phyloP scores from a whole-genome alignment of 345 rosid species.

The Heritiera fomes region DNA sequence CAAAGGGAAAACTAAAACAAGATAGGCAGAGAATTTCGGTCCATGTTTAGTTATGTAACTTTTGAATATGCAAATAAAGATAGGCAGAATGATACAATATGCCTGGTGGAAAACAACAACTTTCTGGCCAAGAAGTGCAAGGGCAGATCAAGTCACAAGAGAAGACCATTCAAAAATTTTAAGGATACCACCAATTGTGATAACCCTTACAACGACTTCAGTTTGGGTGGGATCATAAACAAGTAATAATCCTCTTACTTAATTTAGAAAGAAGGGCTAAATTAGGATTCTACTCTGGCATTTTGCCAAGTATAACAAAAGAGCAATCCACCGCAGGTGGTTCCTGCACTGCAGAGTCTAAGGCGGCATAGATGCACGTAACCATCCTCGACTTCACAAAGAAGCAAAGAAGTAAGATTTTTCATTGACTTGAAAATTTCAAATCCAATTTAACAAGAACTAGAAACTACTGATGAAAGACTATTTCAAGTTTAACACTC shows the following conservation, averaged over 20 bases:
- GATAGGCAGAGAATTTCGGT: too few relatives aligned
- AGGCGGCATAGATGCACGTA: neutral
- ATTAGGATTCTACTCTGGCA: neutral
- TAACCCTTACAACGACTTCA: neutral
- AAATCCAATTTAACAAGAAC: neutral
- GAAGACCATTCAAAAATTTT: neutral
- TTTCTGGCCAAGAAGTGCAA: neutral
- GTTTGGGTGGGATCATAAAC: neutral
- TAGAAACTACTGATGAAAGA: neutral
- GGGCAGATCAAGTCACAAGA: conserved; percentile 1
- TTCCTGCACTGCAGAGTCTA: neutral
- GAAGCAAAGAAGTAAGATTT: neutral
- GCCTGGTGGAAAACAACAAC: neutral
- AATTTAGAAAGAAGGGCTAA: neutral
- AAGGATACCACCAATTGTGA: neutral
- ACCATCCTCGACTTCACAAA: neutral
- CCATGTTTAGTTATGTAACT: neutral
- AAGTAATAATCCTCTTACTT: neutral
- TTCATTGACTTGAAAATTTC: neutral
- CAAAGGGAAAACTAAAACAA: neutral
- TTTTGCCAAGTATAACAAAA: neutral
- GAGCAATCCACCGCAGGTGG: neutral
- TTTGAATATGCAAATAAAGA: neutral
- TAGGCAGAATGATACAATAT: neutral
- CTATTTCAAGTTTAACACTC: neutral